Percentiles rank a stretch among this genome's conserved stretches.
These are phyloP conservation scores for Setaria italica DNA, from an alignment of 202 grass and related monocot species.

Conservation along the genomic window DNA sequence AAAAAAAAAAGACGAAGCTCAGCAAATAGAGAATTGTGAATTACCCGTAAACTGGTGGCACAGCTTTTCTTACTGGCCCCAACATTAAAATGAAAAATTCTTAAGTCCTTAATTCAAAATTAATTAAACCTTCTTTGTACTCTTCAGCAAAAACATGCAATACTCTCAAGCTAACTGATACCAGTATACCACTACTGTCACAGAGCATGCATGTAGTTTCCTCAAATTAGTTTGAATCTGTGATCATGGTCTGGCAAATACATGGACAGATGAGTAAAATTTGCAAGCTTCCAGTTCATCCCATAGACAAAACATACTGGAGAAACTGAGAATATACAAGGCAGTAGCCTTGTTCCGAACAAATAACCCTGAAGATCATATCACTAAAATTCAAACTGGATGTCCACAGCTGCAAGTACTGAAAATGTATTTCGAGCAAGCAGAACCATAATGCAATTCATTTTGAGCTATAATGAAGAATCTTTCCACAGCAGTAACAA, in stretches of 20 bases:
- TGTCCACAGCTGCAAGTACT: neutral
- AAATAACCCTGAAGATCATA: neutral
- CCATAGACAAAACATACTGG: slow-evolving; percentile 15
- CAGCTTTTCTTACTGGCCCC: neutral
- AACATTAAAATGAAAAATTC: neutral
- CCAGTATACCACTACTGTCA: neutral
- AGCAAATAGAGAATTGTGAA: neutral
- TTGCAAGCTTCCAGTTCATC: neutral
- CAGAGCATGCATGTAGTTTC: neutral
- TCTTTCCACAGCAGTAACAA: neutral
- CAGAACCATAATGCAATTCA: slow-evolving; percentile 28
- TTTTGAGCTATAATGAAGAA: neutral
- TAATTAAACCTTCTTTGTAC: neutral
- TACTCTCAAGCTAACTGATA: neutral
- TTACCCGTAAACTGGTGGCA: neutral
- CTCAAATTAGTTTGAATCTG: slow-evolving; percentile 2
- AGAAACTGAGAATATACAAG: slow-evolving; percentile 4
- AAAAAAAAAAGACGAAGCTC: neutral
- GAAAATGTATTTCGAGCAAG: neutral
- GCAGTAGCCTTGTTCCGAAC: slow-evolving; percentile 2
- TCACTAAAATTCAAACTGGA: neutral
- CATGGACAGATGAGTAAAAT: slow-evolving; percentile 7
- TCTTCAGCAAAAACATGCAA: slow-evolving; percentile 22
- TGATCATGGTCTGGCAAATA: neutral
- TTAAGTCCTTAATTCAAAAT: slow-evolving; percentile 5